phyloP scores from a whole-genome alignment of 2,329 filamentous ascomycete species.

The Xylariaceae sp. region DNA sequence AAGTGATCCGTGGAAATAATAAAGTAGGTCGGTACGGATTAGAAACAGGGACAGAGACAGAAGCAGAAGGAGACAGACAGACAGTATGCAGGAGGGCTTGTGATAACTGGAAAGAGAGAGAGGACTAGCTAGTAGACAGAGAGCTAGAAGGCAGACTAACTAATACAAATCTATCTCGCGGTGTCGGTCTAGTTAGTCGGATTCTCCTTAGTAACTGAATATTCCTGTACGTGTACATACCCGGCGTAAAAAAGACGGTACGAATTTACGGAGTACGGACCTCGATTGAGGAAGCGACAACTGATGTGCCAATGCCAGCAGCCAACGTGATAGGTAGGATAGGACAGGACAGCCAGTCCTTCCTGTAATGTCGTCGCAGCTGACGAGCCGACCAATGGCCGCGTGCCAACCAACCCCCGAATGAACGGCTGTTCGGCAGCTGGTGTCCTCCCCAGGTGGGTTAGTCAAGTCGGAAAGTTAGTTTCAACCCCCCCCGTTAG shows the following conservation, averaged over 20 bases:
- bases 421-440: constrained; percentile 7
- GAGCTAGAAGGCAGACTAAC: neutral
- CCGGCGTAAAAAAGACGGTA: neutral
- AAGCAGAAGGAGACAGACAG: neutral
- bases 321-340: neutral
- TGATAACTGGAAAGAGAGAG: neutral
- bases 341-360: neutral
- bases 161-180: neutral
- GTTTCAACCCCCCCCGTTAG: neutral
- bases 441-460: neutral
- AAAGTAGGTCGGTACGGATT: neutral
- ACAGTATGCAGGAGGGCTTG: neutral
- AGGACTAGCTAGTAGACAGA: neutral
- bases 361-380: constrained; percentile 3
- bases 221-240: neutral
- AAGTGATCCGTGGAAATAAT: neutral
- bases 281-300: neutral
- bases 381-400: constrained; percentile 6
- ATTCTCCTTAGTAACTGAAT: neutral
- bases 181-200: neutral
- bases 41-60: neutral
- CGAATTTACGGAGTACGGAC: neutral
- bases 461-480: neutral
- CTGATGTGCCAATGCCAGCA: neutral
- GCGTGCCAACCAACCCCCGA: constrained; percentile 4